A percentile compares a stretch with the other conserved stretches of the same genome.
These are phyloP conservation scores for Lachnellula arida DNA, from an alignment of 2,329 filamentous ascomycete species.

Conservation along the genomic window DNA sequence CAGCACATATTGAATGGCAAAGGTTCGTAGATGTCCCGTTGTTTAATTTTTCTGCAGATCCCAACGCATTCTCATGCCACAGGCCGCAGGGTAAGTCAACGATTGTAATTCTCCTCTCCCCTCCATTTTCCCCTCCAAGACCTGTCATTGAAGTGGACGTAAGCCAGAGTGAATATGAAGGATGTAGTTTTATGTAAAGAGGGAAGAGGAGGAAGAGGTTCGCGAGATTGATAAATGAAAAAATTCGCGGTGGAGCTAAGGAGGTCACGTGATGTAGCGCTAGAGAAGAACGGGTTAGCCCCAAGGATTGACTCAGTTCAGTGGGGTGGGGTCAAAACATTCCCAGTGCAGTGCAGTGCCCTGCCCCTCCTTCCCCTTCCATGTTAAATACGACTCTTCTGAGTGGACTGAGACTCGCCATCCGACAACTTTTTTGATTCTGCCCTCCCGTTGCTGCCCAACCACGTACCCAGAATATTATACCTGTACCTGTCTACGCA, in stretches of 20 bases:
- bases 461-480: neutral
- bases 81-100: constrained; percentile 58
- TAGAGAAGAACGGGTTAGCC: constrained; percentile 1
- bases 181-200: constrained; percentile 44
- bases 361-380: neutral
- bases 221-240: constrained; percentile 7
- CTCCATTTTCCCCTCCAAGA: constrained; percentile 66
- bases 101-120: constrained; percentile 47
- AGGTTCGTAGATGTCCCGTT: constrained; percentile 21
- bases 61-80: constrained; percentile 34
- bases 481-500: too few species aligned
- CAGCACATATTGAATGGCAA: too few species aligned
- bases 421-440: neutral
- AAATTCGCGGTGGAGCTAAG: constrained; percentile 2
- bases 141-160: constrained; percentile 50
- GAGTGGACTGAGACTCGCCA: constrained; percentile 8
- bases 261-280: constrained; percentile 11
- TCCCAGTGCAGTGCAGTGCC: too few species aligned
- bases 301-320: neutral
- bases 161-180: constrained; percentile 66
- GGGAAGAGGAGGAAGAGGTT: constrained; percentile 22
- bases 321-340: too few species aligned
- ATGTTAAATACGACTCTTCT: constrained; percentile 13
- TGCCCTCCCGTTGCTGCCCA: neutral
- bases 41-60: constrained; percentile 26